Percentiles rank a stretch among this genome's conserved stretches.
phyloP scores from a whole-genome alignment of 108 stramenopile genomes.

The Pseudonitzschia multiseries region DNA sequence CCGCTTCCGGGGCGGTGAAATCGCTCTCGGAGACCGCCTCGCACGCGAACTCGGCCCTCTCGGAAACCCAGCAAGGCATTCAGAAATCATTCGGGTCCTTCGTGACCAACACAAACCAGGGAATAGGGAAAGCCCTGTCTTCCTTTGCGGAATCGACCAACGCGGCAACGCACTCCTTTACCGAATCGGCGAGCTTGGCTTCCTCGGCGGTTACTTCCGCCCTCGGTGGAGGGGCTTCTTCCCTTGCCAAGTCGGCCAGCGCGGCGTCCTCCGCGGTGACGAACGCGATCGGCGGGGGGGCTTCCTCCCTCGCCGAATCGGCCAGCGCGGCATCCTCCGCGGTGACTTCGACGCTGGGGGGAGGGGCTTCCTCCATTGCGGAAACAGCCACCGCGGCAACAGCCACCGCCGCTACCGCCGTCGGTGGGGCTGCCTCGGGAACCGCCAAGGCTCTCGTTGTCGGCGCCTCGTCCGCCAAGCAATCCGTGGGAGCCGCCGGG shows the following conservation, averaged over 20 bases:
- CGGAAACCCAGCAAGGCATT: neutral
- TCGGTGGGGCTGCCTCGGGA: neutral
- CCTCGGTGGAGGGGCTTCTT: neutral
- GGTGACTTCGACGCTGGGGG: neutral
- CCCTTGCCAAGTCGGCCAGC: neutral
- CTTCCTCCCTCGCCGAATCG: neutral
- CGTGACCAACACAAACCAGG: neutral
- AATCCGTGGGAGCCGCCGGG: neutral
- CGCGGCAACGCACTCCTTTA: neutral
- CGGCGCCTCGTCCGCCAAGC: neutral
- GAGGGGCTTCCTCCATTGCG: neutral
- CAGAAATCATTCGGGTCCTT: neutral
- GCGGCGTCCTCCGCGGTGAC: neutral
- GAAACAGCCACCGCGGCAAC: neutral
- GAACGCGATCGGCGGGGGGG: neutral
- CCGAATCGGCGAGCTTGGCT: neutral
- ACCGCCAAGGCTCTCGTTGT: neutral
- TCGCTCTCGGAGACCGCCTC: neutral
- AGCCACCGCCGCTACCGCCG: neutral
- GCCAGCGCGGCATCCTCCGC: neutral
- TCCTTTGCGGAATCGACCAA: neutral
- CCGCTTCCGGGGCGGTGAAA: neutral
- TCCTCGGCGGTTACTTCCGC: neutral
- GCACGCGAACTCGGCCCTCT: neutral
- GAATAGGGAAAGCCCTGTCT: neutral